Conservation (phyloP, 192 early-diverging fungal species). For the Allomyces javanicus region DNA sequence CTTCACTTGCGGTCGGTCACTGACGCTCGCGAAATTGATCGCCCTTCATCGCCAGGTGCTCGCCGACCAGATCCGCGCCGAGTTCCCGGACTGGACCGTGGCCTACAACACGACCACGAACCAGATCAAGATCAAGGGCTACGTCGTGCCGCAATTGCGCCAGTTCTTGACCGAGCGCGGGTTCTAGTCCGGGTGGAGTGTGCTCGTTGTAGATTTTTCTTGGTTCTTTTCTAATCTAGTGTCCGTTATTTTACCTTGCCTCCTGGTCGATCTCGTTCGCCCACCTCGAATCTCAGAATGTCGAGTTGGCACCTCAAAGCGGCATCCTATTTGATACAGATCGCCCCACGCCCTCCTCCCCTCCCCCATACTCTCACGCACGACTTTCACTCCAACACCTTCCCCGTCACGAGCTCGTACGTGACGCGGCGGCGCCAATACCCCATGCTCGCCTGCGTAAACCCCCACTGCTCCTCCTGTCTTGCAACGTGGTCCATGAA, state of each 20-base stretch:
- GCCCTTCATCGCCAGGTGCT: not conserved
- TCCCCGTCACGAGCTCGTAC: slow-evolving; percentile 34
- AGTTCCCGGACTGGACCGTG: not conserved
- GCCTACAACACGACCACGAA: not conserved
- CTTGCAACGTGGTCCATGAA: slow-evolving; percentile 61
- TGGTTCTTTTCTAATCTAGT: too few species aligned
- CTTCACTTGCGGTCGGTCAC: too few species aligned
- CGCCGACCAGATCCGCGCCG: not conserved
- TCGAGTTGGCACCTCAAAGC: too few species aligned
- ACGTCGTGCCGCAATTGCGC: not conserved
- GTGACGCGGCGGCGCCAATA: slow-evolving; percentile 50
- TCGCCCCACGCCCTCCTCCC: too few species aligned
- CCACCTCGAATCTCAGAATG: too few species aligned
- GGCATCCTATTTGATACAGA: too few species aligned
- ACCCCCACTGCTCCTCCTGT: slow-evolving; percentile 34
- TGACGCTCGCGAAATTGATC: too few species aligned
- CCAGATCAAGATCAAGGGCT: not conserved
- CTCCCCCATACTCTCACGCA: too few species aligned
- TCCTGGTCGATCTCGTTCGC: too few species aligned
- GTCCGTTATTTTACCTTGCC: too few species aligned
- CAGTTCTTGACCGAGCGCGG: not conserved
- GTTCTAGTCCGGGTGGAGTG: not conserved
- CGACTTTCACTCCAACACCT: too few species aligned
- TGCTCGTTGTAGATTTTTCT: not conserved
- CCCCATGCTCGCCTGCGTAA: slow-evolving; percentile 52